Evolutionary conservation across 148 eudicot species (phyloP), one percentile per base, ranked within the genome.

Genomic region (Rhododendron kiyosumense): DNA sequence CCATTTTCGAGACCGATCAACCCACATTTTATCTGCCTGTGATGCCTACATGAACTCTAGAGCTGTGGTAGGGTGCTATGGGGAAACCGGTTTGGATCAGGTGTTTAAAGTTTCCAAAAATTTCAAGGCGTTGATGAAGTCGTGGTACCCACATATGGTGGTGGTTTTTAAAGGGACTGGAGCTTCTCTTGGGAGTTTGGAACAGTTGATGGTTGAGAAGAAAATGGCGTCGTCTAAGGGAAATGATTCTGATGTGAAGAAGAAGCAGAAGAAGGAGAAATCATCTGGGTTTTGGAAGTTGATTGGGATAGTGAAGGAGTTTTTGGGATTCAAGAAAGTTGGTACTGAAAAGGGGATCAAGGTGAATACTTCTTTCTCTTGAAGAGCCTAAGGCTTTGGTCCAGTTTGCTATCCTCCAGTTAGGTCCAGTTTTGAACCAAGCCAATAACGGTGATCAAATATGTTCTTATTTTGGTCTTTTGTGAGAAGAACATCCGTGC

Each of bases 1-100:
- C 30, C 95, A 96, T 75, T 94, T 94, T 71, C 87, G 78, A 11
- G 84, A 65, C 5, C 85, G 90, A 8, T 90, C 88, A 0, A 79
- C 43, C 15, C 45, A 69, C 32, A 87, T 95, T 20, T 74, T 95
- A 41, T 81, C 84, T 0, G 90, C 94, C 5, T 89, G 93, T 46
- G 61, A 86, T 57, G 90, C 89, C 4, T 93, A 93, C 75, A 41
- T 76, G 13, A 81, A 89, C 59, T 93, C 93, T 17, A 11, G 26
- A 5, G 85, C 28, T 10, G 75, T 32, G 32, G 92, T 90, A 28
- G 98, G 95, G 15, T 45, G 51, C 12, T 88, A 78, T 1, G 59
- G n/a, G n/a, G 86, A 74, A 46, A 43, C 49, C 3, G 86, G 84
- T 73, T 28, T 54, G 12, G 13, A 30, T 84, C 6, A 7, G 54